These are phyloP conservation scores for Lignosus rhinocerotis DNA, from an alignment of 1,284 basidiomycete species.

Conservation along the genomic window DNA sequence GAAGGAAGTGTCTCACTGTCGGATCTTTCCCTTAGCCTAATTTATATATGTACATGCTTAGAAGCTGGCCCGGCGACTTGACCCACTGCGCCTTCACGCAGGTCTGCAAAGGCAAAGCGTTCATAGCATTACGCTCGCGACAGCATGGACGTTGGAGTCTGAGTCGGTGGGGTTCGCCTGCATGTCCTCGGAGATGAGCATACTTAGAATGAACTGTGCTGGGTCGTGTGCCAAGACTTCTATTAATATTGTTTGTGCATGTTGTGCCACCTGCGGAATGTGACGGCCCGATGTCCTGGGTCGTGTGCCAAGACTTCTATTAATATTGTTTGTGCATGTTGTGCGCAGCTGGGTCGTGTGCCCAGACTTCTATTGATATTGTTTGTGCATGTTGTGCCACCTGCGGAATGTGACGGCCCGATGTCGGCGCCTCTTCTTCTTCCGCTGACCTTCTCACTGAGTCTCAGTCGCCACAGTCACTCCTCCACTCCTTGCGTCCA, in stretches of 20 bases:
- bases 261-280: conserved; percentile 6
- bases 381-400: conserved; percentile 19
- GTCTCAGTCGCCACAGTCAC: too few species aligned
- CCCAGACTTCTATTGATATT: too few species aligned
- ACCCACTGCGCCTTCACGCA: background rate
- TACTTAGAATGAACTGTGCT: background rate
- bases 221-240: background rate
- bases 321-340: conserved; percentile 22
- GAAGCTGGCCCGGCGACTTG: too few species aligned
- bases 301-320: too few species aligned
- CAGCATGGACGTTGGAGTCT: too few species aligned
- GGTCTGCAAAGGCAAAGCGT: background rate
- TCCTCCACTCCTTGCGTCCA: too few species aligned
- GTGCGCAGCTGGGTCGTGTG: background rate
- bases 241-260: conserved; percentile 21
- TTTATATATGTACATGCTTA: background rate
- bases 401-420: background rate
- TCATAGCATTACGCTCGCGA: too few species aligned
- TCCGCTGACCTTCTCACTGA: too few species aligned
- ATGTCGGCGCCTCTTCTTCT: too few species aligned
- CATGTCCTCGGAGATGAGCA: background rate
- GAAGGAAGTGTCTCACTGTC: conserved; percentile 2
- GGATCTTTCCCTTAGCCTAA: conserved; percentile 23
- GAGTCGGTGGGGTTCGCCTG: background rate
- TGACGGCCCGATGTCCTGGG: background rate